Evolutionary conservation across 2,329 filamentous ascomycete genomes (phyloP).

Genomic region (Cercospora brassicicola): DNA sequence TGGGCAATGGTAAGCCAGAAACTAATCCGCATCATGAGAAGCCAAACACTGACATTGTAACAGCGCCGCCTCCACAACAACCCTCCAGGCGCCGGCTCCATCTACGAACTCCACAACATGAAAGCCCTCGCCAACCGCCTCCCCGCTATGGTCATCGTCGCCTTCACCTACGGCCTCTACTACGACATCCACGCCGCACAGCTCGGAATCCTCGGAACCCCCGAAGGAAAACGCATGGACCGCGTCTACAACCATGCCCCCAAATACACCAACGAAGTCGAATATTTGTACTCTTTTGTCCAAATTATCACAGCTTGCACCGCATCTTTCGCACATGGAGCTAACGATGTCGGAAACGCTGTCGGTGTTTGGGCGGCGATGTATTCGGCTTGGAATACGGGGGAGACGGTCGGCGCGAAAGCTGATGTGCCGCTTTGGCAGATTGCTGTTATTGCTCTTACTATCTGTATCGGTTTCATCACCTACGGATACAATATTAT

Average conservation of each 20-base stretch:
- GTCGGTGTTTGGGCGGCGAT: conserved; percentile 62
- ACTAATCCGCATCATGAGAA: neutral
- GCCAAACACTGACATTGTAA: neutral
- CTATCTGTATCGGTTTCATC: conserved; percentile 58
- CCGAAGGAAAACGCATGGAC: conserved; percentile 35
- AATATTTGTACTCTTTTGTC: conserved; percentile 64
- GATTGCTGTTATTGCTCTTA: conserved; percentile 54
- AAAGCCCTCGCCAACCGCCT: conserved; percentile 14
- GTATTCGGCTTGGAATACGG: conserved; percentile 58
- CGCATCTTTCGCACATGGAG: conserved; percentile 67
- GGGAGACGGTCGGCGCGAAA: conserved; percentile 43
- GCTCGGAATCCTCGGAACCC: conserved; percentile 20
- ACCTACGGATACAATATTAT: conserved; percentile 65
- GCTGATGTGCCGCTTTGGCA: conserved; percentile 60
- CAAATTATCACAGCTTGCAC: conserved; percentile 67
- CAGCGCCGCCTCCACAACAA: conserved; percentile 16
- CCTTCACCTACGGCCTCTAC: conserved; percentile 29
- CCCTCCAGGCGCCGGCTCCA: conserved; percentile 14
- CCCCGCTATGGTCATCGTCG: conserved; percentile 16
- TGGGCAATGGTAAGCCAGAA: conserved; percentile 10
- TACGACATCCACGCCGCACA: conserved; percentile 43
- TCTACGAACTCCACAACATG: conserved; percentile 19
- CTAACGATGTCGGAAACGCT: conserved; percentile 62
- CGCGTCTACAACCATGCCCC: conserved; percentile 59
- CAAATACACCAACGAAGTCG: conserved; percentile 61